These are phyloP conservation scores for Polyporus arcularius DNA, from an alignment of 768 basidiomycete species.

Conservation along the genomic window DNA sequence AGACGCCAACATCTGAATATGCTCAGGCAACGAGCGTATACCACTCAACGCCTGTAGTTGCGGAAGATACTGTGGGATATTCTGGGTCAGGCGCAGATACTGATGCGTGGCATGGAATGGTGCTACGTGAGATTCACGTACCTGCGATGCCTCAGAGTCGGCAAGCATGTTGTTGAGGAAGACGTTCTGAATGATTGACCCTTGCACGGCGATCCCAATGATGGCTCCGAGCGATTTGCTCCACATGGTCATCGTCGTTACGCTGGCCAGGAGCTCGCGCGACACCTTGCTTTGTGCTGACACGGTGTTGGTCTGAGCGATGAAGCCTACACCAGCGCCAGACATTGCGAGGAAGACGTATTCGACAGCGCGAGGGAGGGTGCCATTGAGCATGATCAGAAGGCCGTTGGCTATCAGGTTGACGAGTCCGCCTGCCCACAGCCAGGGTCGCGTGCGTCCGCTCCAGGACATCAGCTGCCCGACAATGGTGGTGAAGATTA, in stretches of 20 bases:
- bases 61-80: not conserved
- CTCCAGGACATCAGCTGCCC: slow-evolving; percentile 4
- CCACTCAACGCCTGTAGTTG: not conserved
- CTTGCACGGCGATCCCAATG: slow-evolving; percentile 7
- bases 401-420: slow-evolving; percentile 5
- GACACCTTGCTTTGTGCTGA: slow-evolving; percentile 10
- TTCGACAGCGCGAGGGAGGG: slow-evolving; percentile 2
- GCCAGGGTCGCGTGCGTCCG: slow-evolving; percentile 6
- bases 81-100: too few species aligned
- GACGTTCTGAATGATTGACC: slow-evolving; percentile 6
- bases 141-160: not conserved
- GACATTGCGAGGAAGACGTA: slow-evolving; percentile 4
- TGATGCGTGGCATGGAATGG: too few species aligned
- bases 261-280: slow-evolving; percentile 5
- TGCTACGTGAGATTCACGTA: not conserved
- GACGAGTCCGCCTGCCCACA: slow-evolving; percentile 6
- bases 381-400: slow-evolving; percentile 9
- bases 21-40: not conserved
- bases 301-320: slow-evolving; percentile 11
- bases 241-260: slow-evolving; percentile 16
- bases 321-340: slow-evolving; percentile 9
- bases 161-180: not conserved
- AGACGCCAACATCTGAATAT: not conserved
- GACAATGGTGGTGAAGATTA: slow-evolving; percentile 1
- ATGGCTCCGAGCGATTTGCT: slow-evolving; percentile 8